Percentiles rank a stretch among this genome's conserved stretches.
Conservation (phyloP, 2,329 filamentous ascomycete genomes). For the Hysterium pulicare region DNA sequence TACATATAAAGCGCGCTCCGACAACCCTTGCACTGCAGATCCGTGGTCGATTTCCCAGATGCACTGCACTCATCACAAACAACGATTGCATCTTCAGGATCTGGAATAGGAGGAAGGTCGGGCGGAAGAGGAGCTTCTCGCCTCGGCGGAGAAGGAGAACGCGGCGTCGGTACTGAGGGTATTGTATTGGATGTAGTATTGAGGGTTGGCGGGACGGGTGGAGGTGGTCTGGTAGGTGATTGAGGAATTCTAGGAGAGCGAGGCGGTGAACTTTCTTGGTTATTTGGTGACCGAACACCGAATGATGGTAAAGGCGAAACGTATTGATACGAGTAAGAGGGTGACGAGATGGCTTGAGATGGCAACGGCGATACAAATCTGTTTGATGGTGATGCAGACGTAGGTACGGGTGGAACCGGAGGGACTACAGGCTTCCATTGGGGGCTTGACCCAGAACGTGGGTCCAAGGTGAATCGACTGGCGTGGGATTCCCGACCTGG, state of each 20-base stretch:
- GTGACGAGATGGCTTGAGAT: background rate
- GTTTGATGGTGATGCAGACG: no score
- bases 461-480: no score
- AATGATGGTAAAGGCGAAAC: background rate
- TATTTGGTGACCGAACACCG: no score
- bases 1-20: slow-evolving; percentile 5
- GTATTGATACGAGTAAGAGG: background rate
- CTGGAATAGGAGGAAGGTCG: slow-evolving; percentile 3
- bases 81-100: slow-evolving; percentile 5
- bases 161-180: background rate
- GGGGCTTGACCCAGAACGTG: no score
- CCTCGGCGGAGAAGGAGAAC: background rate
- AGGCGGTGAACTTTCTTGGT: background rate
- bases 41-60: background rate
- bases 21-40: slow-evolving; percentile 3
- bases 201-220: background rate
- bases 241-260: background rate
- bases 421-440: no score
- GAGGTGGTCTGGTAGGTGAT: slow-evolving; percentile 3
- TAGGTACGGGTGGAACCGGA: no score
- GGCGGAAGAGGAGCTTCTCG: slow-evolving; percentile 1
- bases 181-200: background rate
- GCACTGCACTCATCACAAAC: slow-evolving; percentile 3
- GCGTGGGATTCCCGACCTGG: no score
- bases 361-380: no score